Conservation (phyloP, 371 early-diverging fungal genomes). For the Basidiobolus heterosporus region DNA sequence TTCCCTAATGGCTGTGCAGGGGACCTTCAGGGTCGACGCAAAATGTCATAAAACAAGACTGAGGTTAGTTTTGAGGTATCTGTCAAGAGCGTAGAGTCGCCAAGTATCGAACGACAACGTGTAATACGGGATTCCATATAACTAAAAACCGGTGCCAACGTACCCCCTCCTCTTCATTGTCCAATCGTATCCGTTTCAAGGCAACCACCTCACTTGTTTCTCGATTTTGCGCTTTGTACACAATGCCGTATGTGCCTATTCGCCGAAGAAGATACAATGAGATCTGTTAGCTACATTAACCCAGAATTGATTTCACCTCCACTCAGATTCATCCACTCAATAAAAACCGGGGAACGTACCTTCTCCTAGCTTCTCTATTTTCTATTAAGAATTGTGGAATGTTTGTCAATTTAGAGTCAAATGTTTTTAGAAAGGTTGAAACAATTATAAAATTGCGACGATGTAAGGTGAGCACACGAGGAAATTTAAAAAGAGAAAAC, state of each 20-base stretch:
- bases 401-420: too few species aligned
- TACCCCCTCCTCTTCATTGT: slow-evolving; percentile 90
- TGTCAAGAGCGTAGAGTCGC: too few species aligned
- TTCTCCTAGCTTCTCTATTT: slow-evolving; percentile 85
- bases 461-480: too few species aligned
- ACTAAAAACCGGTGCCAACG: not conserved
- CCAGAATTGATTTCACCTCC: not conserved
- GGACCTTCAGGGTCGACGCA: slow-evolving; percentile 33
- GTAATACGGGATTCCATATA: too few species aligned
- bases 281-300: too few species aligned
- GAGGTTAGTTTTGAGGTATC: too few species aligned
- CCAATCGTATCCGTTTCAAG: slow-evolving; percentile 90
- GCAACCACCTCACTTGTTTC: slow-evolving; percentile 91
- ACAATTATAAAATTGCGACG: too few species aligned
- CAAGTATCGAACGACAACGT: too few species aligned
- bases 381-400: slow-evolving; percentile 20
- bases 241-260: slow-evolving; percentile 85
- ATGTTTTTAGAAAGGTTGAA: too few species aligned
- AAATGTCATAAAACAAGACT: too few species aligned
- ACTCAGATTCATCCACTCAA: not conserved
- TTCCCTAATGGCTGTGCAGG: slow-evolving; percentile 95
- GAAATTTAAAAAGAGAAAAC: too few species aligned
- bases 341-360: slow-evolving; percentile 18
- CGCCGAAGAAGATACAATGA: not conserved
- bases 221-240: slow-evolving; percentile 90